A percentile compares a stretch with the other conserved stretches of the same genome.
Conservation (phyloP, 306 rosid species). For the Hippophae gyantsensis region DNA sequence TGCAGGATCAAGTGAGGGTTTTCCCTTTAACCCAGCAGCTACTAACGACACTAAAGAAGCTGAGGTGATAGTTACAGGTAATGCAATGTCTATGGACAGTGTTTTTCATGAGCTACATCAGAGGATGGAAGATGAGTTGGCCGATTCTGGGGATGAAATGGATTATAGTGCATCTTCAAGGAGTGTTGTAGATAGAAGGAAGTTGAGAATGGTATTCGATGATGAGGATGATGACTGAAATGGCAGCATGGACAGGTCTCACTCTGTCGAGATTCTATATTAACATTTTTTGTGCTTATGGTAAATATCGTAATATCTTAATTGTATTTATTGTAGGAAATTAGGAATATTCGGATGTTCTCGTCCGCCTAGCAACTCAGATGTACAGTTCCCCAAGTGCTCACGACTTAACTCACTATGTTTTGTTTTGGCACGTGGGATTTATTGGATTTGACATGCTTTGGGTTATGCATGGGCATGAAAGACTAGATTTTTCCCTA, state of each 20-base stretch:
- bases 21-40: conserved; percentile 2
- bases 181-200: conserved; percentile 47
- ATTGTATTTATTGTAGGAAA: too few relatives aligned
- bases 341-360: too few relatives aligned
- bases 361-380: too few relatives aligned
- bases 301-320: too few relatives aligned
- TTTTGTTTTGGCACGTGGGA: too few relatives aligned
- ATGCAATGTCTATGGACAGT: conserved; percentile 22
- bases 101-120: conserved; percentile 19
- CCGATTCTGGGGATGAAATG: conserved; percentile 64
- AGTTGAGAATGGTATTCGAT: conserved; percentile 75
- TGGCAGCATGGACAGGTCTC: not conserved
- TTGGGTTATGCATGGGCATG: too few relatives aligned
- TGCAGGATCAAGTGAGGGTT: not conserved
- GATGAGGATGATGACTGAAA: conserved; percentile 67
- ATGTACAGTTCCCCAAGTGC: too few relatives aligned
- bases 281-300: too few relatives aligned
- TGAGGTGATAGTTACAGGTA: conserved; percentile 23
- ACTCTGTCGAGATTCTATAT: too few relatives aligned
- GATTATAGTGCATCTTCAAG: conserved; percentile 19
- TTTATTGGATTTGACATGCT: too few relatives aligned
- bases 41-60: conserved; percentile 13
- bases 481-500: too few relatives aligned
- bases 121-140: conserved; percentile 39
- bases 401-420: too few relatives aligned